Evolutionary conservation across 2,329 filamentous ascomycete genomes (phyloP).

Genomic region (Gnomoniopsis sp.): DNA sequence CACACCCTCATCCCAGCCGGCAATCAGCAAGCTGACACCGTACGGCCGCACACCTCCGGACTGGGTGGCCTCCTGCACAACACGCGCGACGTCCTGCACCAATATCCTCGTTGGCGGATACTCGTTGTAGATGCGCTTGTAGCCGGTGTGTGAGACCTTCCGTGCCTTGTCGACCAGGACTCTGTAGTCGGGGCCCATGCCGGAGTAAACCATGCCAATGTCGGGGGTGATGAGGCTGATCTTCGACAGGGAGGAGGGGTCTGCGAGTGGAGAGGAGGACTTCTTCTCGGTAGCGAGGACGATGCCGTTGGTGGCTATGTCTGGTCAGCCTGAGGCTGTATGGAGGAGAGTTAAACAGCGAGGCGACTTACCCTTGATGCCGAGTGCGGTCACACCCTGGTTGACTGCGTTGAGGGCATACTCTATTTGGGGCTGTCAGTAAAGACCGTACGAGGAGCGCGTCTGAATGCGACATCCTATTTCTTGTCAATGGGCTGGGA

Average conservation of each 20-base stretch:
- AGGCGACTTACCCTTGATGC: conserved; percentile 79
- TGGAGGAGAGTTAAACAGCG: neutral
- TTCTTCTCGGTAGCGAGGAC: conserved; percentile 99
- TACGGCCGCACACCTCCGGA: conserved; percentile 96
- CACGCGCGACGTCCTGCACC: conserved; percentile 94
- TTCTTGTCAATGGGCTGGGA: neutral
- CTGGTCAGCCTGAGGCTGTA: conserved; percentile 11
- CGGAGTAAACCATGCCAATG: conserved; percentile 99
- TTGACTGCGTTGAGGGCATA: conserved; percentile 99
- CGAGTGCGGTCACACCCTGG: conserved; percentile 95
- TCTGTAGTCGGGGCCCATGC: conserved; percentile 98
- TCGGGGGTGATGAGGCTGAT: conserved; percentile 97
- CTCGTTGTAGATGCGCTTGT: conserved; percentile 99
- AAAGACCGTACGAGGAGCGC: conserved; percentile 2
- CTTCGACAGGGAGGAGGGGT: conserved; percentile 91
- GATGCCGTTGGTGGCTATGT: conserved; percentile 90
- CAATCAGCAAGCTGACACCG: conserved; percentile 91
- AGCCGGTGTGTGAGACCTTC: conserved; percentile 95
- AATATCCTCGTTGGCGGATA: conserved; percentile 99
- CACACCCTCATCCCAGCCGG: conserved; percentile 96
- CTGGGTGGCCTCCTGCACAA: conserved; percentile 99
- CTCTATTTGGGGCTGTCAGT: conserved; percentile 54
- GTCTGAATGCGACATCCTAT: conserved; percentile 35
- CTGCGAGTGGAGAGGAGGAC: conserved; percentile 94
- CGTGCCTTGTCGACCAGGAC: conserved; percentile 96